Evolutionary conservation across 768 basidiomycete genomes (phyloP), one percentile per base, ranked within the genome.

Genomic region (Clitopilus passeckerianus): DNA sequence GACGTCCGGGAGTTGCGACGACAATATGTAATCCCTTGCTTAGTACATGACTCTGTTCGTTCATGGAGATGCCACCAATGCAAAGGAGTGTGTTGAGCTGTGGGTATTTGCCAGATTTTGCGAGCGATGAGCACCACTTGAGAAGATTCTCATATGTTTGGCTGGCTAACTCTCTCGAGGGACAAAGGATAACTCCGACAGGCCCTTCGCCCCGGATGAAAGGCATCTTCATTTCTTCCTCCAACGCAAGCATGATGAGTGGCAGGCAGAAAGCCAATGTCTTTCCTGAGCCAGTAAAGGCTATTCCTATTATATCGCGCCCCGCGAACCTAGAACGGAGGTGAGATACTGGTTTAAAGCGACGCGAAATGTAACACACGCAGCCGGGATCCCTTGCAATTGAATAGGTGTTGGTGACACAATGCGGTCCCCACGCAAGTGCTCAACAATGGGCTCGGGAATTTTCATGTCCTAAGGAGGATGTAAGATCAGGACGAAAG

Each of bases 211-310:
- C 94, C 57, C 90, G 86, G 27, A 90, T 75, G 72, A 98, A 93
- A 0, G 96, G 91, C 34, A 98, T 74, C 64, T 91, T 94, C 60
- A 78, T 80, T 73, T 98, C 97, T 71, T 96, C 94, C 76, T 98
- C 96, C 15, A 96, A 80, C 1, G 95, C 90, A 64, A 91, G 79
- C 97, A 99, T 98, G 64, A 98, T 95, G 23, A 98, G 79, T 1
- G 97, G 97, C n/a, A 99, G 78, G 64, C 94, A 96, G 75, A 99
- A 99, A 0, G 95, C 89, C n/a, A 99, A 84, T 0, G 97, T 99
- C 75, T 99, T 99, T 15, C 97, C 97, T 0, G 96, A 98, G 37
- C 97, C 97, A 23, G 97, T 99, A 75, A 98, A 98, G 3, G 97
- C 97, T 63, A 99, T 98, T 18, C 97, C 97, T 63, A 98, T 99